Conservation (phyloP, 768 basidiomycete species). For the Suillus subaureus region DNA sequence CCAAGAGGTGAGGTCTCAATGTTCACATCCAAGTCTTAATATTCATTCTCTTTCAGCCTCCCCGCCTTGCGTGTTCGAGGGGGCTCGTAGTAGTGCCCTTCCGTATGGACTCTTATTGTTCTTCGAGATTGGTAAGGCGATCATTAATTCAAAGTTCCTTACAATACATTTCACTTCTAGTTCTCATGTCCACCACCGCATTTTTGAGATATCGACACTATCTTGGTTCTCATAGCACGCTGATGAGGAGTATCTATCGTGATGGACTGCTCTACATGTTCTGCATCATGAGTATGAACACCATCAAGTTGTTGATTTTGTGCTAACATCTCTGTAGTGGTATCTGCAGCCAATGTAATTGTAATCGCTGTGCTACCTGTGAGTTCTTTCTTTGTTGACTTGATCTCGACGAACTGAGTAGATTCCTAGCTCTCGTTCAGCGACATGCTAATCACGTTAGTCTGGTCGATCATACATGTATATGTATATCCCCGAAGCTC, state of each 20-base stretch:
- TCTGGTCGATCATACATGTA: background rate
- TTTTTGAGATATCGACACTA: slow-evolving; percentile 9
- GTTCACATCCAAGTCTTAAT: background rate
- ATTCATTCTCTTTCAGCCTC: background rate
- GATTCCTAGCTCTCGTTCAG: background rate
- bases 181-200: slow-evolving; percentile 5
- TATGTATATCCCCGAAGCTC: background rate
- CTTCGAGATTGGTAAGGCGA: slow-evolving; percentile 10
- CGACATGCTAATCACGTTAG: background rate
- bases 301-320: background rate
- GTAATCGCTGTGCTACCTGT: background rate
- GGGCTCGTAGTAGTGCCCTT: background rate
- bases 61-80: slow-evolving; percentile 6
- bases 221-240: slow-evolving; percentile 2
- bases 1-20: background rate
- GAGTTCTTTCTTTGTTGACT: background rate
- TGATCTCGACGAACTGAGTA: background rate
- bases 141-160: background rate
- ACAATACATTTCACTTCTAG: background rate
- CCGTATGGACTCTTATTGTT: slow-evolving; percentile 8
- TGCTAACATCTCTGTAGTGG: background rate
- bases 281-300: background rate
- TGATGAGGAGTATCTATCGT: slow-evolving; percentile 8
- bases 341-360: background rate
- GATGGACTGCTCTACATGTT: slow-evolving; percentile 6